Base-by-base conservation (phyloP, 495 filamentous ascomycete species). In the Aspergillus saccharolyticus region DNA sequence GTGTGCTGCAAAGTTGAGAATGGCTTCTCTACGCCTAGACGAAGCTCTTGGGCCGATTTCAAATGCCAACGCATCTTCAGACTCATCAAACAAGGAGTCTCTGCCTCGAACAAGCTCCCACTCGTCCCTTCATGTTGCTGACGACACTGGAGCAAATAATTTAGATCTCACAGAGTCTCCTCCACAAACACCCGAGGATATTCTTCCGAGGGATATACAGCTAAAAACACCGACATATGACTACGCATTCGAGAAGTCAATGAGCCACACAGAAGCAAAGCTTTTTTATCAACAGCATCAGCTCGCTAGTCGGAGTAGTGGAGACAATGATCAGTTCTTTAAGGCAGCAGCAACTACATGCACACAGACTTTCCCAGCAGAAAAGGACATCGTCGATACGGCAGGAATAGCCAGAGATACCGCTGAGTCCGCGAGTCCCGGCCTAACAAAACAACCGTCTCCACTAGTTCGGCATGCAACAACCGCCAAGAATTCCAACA, bases 281-380 rank as follows among this genome's bases (percentile, higher is more conserved):
- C 79, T 96, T 25, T 92, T 97, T 76, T 98, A 96, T 71, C 94
- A 96, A 66, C 81, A 90, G 57, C 91, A 90, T 71, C 89, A 91
- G 70, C 74, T 85, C 19, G 83, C 68, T 22, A 63, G 66, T 7
- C 61, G 63, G 24, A 60, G 57, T 10, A 53, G 39, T 18, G 64
- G 33, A 39, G 33, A 39, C 33, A 39, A 68, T 14, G 58, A 56
- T 15, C 59, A 69, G n/a, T 17, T 43, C 15, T 59, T 65, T 15
- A 73, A 60, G 49, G 62, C 66, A 10, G 54, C 63, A 17, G 57
- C 28, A 4, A 10, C 47, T 4, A n/a, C 14, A 2, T 50, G 6
- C 2, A 15, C 18, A 21, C 19, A 18, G 15, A 28, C 33, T 39
- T 2, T 12, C 10, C 33, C 2, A 12, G 14, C 33, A 5, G 4